Percentiles rank a stretch among this genome's conserved stretches.
Conservation (phyloP, 75 land plant genomes). For the Pseudotsuga menziesii region DNA sequence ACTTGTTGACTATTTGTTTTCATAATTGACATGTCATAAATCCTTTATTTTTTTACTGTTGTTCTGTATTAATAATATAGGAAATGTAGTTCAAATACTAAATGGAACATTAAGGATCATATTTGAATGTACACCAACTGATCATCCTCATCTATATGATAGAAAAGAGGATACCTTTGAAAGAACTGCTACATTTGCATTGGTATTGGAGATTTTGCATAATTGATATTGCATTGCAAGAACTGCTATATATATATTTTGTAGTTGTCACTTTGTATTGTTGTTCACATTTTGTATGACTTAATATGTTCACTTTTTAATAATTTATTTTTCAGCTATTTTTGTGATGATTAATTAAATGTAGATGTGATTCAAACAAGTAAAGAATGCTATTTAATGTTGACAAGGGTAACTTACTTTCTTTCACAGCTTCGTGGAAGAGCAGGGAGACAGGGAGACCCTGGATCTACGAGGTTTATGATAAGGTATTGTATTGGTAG, state of each 20-base stretch:
- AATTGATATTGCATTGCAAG: too few species aligned
- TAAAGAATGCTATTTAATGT: neutral
- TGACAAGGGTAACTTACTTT: neutral
- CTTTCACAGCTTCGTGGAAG: slow-evolving; percentile 85
- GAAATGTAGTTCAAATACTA: neutral
- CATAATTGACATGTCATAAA: neutral
- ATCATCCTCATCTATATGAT: neutral
- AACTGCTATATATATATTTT: too few species aligned
- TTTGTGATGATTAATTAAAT: neutral
- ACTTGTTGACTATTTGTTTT: neutral
- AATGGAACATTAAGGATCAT: neutral
- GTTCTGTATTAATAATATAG: neutral
- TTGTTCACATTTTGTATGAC: neutral
- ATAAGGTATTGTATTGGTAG: slow-evolving; percentile 62
- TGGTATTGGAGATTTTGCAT: neutral
- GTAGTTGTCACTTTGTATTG: neutral
- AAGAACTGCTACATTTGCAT: neutral
- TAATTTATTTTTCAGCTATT: neutral
- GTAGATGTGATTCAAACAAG: neutral
- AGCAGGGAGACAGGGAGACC: slow-evolving; percentile 99
- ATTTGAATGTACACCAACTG: neutral
- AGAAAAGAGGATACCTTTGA: neutral
- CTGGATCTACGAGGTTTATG: slow-evolving; percentile 99
- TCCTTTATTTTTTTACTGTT: neutral
- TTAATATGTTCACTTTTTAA: neutral